Evolutionary conservation across 495 filamentous ascomycete species (phyloP).

Genomic region (Bombardia bombarda): DNA sequence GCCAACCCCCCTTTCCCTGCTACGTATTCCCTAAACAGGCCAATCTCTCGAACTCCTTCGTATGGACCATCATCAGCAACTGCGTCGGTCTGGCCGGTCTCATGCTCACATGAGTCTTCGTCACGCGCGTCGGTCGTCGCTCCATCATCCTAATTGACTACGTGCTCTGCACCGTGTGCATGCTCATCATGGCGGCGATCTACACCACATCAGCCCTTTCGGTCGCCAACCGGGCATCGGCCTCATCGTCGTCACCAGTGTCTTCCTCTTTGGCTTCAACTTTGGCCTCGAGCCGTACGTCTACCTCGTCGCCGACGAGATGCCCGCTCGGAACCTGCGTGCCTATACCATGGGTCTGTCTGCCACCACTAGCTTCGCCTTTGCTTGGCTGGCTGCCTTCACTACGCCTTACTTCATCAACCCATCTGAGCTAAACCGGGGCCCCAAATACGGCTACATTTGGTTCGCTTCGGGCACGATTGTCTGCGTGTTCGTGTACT

Average conservation of each 20-base stretch:
- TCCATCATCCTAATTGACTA: constrained; percentile 40
- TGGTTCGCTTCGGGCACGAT: constrained; percentile 22
- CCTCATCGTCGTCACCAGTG: constrained; percentile 40
- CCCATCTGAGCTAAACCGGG: constrained; percentile 44
- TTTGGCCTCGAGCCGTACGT: constrained; percentile 40
- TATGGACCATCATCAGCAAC: constrained; percentile 29
- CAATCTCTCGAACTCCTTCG: neutral
- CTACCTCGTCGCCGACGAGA: constrained; percentile 48
- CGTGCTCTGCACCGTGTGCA: constrained; percentile 38
- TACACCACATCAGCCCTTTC: constrained; percentile 40
- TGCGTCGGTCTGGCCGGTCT: constrained; percentile 43
- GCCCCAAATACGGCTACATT: constrained; percentile 48
- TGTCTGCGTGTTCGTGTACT: neutral
- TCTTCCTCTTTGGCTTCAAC: constrained; percentile 46
- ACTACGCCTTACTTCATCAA: constrained; percentile 55
- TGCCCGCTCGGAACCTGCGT: constrained; percentile 42
- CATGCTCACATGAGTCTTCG: constrained; percentile 37
- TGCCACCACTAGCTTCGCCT: constrained; percentile 39
- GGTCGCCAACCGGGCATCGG: constrained; percentile 32
- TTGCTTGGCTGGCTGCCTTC: constrained; percentile 48
- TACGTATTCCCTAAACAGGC: neutral
- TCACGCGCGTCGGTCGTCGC: constrained; percentile 44
- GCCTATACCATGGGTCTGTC: constrained; percentile 47
- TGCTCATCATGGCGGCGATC: constrained; percentile 40
- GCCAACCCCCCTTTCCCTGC: too few relatives aligned